A percentile compares a stretch with the other conserved stretches of the same genome.
These are phyloP conservation scores for Penicillium simplicissimum DNA, from an alignment of 495 filamentous ascomycete species.

Conservation along the genomic window DNA sequence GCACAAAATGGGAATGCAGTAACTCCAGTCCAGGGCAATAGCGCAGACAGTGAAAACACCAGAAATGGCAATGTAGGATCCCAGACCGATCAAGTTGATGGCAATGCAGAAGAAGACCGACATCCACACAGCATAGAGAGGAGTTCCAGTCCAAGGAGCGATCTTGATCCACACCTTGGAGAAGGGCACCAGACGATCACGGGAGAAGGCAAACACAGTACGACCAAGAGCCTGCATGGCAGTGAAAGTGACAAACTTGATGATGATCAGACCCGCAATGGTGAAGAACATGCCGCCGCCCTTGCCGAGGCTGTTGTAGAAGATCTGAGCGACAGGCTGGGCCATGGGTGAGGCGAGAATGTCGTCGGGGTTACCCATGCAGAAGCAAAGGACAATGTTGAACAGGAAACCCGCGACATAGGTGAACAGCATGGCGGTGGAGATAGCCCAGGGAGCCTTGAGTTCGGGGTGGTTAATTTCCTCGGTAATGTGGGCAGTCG, in stretches of 20 bases:
- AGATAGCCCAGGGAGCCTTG: conserved; percentile 63
- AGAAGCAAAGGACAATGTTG: conserved; percentile 63
- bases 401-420: conserved; percentile 62
- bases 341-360: conserved; percentile 48
- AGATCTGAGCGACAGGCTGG: conserved; percentile 66
- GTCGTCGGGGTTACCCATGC: conserved; percentile 54
- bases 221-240: conserved; percentile 62
- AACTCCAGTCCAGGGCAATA: conserved; percentile 64
- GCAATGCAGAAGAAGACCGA: conserved; percentile 55
- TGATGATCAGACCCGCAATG: conserved; percentile 57
- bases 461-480: conserved; percentile 60
- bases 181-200: conserved; percentile 58
- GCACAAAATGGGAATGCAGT: conserved; percentile 62
- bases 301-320: conserved; percentile 61
- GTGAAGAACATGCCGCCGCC: conserved; percentile 61
- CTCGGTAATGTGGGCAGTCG: conserved; percentile 62
- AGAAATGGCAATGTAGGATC: conserved; percentile 58
- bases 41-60: conserved; percentile 66
- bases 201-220: conserved; percentile 63
- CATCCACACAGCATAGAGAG: conserved; percentile 62
- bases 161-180: conserved; percentile 58
- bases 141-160: conserved; percentile 53
- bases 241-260: conserved; percentile 56
- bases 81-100: conserved; percentile 65
- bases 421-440: conserved; percentile 58